Base-by-base conservation (phyloP, 179 eudicot species). In the Beta macrorhiza region DNA sequence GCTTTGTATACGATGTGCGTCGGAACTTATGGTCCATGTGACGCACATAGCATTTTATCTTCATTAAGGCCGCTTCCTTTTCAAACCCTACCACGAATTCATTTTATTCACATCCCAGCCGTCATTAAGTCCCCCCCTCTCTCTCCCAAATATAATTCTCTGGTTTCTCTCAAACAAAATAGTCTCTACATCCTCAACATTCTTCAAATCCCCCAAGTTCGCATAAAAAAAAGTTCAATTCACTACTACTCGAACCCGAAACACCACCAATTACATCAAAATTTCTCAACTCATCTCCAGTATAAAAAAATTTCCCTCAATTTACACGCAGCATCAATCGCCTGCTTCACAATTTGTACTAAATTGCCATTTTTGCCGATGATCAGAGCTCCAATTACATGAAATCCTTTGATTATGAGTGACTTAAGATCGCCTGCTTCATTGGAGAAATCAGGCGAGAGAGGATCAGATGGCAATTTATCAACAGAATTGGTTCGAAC, bases 71-170 rank as follows among this genome's bases (percentile, higher is more conserved):
- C 1, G 32, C 32, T 29, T 29, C 32, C 32, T 29, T 29, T 29
- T 29, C 32, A 29, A 29, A 29, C 32, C 32, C 32, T 29, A 29
- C 32, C 32, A 29, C 32, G 32, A 29, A 29, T 29, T 29, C 32
- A 29, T 29, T 29, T 29, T 1, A 29, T 29, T 29, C 32, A 29
- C 32, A 29, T 29, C 32, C 32, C 1, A 29, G 32, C 1, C 32
- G 32, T 29, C 32, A 29, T 29, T 29, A 29, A 29, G 32, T 29
- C 1, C 32, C 1, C 32, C 32, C 32, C 32, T 29, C 32, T 83
- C 85, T 89, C 83, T 90, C 94, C 99, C 98, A 96, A 76, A 94
- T 78, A 84, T 77, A 90, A 83, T 87, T 90, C 81, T 87, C 94
- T 53, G 92, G 87, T 78, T 88, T 83, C 73, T 91, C 49, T 90